Evolutionary conservation across 331 rosid genomes (phyloP), one percentile per base, ranked within the genome.

Genomic region (Arachis monticola): DNA sequence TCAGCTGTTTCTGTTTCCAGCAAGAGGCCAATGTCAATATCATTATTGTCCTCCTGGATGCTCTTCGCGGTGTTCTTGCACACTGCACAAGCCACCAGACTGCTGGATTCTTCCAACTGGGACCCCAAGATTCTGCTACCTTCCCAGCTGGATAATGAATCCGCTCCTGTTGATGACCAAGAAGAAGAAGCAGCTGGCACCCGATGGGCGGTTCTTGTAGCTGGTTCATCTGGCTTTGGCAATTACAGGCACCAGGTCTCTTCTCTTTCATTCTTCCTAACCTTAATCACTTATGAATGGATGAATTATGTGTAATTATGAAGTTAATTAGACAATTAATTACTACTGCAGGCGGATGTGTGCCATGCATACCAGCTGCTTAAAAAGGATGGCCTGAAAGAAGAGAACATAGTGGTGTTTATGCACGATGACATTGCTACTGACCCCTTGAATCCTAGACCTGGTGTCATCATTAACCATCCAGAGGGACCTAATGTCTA

Each of bases 211-310:
- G 83, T 94, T 85, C 96, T 94, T 2, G 96, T 94, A 0, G 97
- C 99, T 0, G 99, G 99, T 83, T 94, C 99, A 2, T 70, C 53
- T 8, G 97, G 99, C 4, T 94, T 69, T 60, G 97, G 88, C 62
- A 94, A 94, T 67, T 94, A 94, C 80, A 90, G 99, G 74, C 99
- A 94, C 69, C 99, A 94, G 88, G 98, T 91, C 31, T 5, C 68
- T 81, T 70, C 3, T 0, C 0, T 61, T 42, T 47, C 35, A 38
- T 2, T 6, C 8, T 51, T 47, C 14, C 4, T 45, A 77, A 10
- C 0, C 48, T 45, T 45, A 45, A 45, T 45, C 6, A 45, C 2
- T 45, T 47, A 9, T 8, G 7, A n/a, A 11, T 46, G 10, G 8
- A 7, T 38, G 45, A 1, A 3, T 73, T 9, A 9, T 0, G 10